Evolutionary conservation across 2,329 filamentous ascomycete species (phyloP).

Genomic region (Leptographium wingfieldii): DNA sequence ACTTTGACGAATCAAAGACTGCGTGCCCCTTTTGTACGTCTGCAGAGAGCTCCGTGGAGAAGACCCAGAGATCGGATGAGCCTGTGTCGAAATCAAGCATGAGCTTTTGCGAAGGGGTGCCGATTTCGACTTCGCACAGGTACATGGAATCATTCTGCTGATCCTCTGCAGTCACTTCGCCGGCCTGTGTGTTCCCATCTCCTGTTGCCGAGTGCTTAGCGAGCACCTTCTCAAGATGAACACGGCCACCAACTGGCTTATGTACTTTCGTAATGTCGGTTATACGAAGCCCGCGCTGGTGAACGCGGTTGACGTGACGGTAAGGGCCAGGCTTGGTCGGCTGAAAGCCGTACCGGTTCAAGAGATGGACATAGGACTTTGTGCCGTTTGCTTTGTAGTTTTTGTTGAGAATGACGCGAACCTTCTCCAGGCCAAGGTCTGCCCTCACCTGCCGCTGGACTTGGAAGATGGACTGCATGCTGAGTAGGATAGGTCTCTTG

Average conservation of each 20-base stretch:
- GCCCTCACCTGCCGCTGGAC: conserved; percentile 23
- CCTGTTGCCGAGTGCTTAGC: conserved; percentile 19
- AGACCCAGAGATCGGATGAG: conserved; percentile 56
- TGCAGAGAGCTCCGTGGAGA: conserved; percentile 36
- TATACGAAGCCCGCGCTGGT: conserved; percentile 30
- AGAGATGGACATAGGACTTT: conserved; percentile 49
- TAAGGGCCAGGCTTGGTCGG: conserved; percentile 40
- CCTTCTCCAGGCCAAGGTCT: conserved; percentile 27
- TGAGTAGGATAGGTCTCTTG: background rate
- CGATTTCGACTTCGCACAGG: conserved; percentile 50
- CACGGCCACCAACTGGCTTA: conserved; percentile 31
- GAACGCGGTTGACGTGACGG: conserved; percentile 32
- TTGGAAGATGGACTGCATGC: conserved; percentile 23
- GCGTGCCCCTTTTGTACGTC: conserved; percentile 29
- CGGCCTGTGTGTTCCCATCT: conserved; percentile 16
- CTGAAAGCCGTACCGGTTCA: conserved; percentile 39
- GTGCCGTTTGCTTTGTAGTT: conserved; percentile 46
- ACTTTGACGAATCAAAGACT: conserved; percentile 48
- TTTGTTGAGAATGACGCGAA: conserved; percentile 41
- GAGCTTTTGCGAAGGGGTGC: conserved; percentile 49
- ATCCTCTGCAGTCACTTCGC: conserved; percentile 46
- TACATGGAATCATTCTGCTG: conserved; percentile 56
- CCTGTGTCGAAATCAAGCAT: conserved; percentile 59
- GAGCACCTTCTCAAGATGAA: conserved; percentile 33
- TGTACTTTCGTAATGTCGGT: conserved; percentile 13